phyloP scores from a whole-genome alignment of 2,329 filamentous ascomycete species.

The Hypoxylon sp. region DNA sequence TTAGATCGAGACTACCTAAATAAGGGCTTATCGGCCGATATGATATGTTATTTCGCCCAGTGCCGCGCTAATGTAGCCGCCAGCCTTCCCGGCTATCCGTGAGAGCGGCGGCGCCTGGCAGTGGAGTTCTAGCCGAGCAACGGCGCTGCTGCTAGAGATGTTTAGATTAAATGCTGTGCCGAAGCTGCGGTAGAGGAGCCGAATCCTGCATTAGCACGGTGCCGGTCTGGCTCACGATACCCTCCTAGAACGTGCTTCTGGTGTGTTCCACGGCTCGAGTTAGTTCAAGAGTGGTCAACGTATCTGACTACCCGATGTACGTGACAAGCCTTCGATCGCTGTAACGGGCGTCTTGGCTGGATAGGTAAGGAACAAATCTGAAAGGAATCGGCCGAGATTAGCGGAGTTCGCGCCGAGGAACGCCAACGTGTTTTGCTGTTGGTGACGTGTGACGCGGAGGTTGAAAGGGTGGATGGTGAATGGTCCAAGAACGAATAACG shows the following conservation, averaged over 20 bases:
- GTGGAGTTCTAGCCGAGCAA: constrained; percentile 31
- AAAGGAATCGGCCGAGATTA: constrained; percentile 31
- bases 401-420: constrained; percentile 31
- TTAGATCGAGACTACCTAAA: constrained; percentile 40
- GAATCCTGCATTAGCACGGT: constrained; percentile 26
- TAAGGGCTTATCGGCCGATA: constrained; percentile 30
- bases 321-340: constrained; percentile 6
- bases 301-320: constrained; percentile 5
- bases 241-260: constrained; percentile 8
- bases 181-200: constrained; percentile 30
- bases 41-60: constrained; percentile 35
- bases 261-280: constrained; percentile 14
- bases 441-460: constrained; percentile 39
- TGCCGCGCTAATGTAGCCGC: constrained; percentile 39
- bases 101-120: constrained; percentile 26
- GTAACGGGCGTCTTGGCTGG: not conserved
- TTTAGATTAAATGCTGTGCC: constrained; percentile 23
- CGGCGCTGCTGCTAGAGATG: constrained; percentile 26
- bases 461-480: constrained; percentile 24
- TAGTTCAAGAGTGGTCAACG: constrained; percentile 20
- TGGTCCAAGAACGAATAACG: constrained; percentile 23
- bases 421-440: constrained; percentile 28
- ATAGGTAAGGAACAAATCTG: constrained; percentile 1
- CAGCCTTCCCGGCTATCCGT: constrained; percentile 37
- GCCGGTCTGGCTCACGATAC: constrained; percentile 21